A percentile compares a stretch with the other conserved stretches of the same genome.
Conservation (phyloP, 345 rosid genomes). For the Jatropha curcas region DNA sequence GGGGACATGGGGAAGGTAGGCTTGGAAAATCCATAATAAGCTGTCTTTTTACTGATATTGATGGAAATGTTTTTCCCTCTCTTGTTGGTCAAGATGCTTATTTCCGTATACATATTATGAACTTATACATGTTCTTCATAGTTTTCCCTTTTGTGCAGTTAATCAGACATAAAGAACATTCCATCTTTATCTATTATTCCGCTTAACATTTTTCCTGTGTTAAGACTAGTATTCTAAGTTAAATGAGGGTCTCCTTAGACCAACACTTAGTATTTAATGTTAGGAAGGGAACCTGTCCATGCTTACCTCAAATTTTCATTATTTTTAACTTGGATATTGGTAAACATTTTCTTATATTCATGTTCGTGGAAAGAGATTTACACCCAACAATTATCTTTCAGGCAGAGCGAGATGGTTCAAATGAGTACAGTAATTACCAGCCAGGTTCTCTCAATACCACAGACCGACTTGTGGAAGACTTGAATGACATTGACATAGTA, state of each 20-base stretch:
- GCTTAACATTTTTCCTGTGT: no score
- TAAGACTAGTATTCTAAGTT: background rate
- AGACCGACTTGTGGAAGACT: slow-evolving; percentile 37
- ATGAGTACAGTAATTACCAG: slow-evolving; percentile 42
- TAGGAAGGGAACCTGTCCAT: background rate
- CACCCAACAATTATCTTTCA: slow-evolving; percentile 16
- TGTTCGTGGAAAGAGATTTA: background rate
- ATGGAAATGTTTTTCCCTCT: background rate
- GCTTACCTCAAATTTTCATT: background rate
- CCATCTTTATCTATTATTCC: background rate
- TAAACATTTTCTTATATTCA: background rate
- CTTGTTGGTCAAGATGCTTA: background rate
- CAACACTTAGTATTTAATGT: background rate
- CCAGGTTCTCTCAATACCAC: slow-evolving; percentile 49
- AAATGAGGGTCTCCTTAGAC: background rate
- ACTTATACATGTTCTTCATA: background rate
- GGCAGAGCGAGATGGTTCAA: slow-evolving; percentile 52
- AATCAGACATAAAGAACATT: background rate
- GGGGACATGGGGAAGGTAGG: slow-evolving; percentile 94
- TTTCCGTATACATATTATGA: background rate
- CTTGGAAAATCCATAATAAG: slow-evolving; percentile 3
- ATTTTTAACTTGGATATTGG: background rate
- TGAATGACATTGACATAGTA: slow-evolving; percentile 32
- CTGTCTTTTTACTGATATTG: background rate
- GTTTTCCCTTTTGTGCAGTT: background rate